Evolutionary conservation across 2,329 filamentous ascomycete species (phyloP), one percentile per base, ranked within the genome.

Genomic region (Diaporthe australafricana): DNA sequence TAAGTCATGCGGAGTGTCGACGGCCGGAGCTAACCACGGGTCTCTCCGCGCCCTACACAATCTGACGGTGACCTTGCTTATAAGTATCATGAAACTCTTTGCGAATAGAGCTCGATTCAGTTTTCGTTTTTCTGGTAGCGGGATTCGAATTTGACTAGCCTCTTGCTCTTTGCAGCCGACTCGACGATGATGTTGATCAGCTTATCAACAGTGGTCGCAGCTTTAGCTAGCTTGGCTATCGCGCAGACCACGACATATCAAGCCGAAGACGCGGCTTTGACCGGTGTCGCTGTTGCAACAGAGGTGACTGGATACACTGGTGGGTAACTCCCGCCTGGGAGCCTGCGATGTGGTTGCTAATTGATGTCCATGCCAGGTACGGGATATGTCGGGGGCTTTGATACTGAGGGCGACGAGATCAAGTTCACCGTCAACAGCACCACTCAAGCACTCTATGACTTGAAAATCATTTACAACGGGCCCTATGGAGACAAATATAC

Each of bases 371-470:
- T 1, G 11, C 62, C 60, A 85, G 84, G 84, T 17, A 82, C 81
- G 20, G 85, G 85, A 25, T 87, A 87, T 71, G 83, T 87, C 17
- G 82, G 83, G 47, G 82, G 84, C 42, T 87, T 87, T 75, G 84
- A 85, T 47, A 78, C 79, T 5, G 74, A 76, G 8, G 75, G 77
- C 5, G 85, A 87, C 76, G 82, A 83, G 74, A 78, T 87, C 70
- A 84, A 80, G 20, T 85, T 87, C 76, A 82, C 76, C 22, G 73
- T 87, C 47, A 78, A 78, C 65, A 80, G 79, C 70, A 77, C 75
- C 25, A 75, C 74, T 0, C 75, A 79, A 14, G 78, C 78, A 48
- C 80, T 87, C 9, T 86, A 85, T 74, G 84, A 87, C 72, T 77
- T 87, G 4, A 80, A 83, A 85, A 63, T 63, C 17, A 63, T 47